Evolutionary conservation across 108 stramenopile genomes (phyloP).

Genomic region (Nitzschia palea): DNA sequence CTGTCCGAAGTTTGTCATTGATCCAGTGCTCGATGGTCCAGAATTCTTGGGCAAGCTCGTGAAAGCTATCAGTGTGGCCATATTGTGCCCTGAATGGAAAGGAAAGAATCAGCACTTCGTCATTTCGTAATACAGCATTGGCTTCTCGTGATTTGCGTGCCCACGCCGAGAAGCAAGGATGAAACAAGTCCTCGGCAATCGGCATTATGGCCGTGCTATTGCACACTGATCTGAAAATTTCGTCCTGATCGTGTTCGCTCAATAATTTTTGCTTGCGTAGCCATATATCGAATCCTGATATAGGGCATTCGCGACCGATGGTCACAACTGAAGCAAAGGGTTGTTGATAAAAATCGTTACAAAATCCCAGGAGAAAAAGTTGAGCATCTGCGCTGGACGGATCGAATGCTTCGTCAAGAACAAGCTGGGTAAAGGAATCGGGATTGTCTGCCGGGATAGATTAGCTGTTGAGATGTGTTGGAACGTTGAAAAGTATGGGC

Average conservation of each 20-base stretch:
- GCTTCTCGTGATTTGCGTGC: too few relatives aligned
- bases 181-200: too few relatives aligned
- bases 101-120: conserved; percentile 23
- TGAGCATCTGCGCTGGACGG: conserved; percentile 34
- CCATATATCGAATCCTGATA: conserved; percentile 46
- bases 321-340: conserved; percentile 26
- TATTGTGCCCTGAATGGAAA: conserved; percentile 29
- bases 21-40: conserved; percentile 40
- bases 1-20: conserved; percentile 17
- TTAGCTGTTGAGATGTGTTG: too few relatives aligned
- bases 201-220: conserved; percentile 18
- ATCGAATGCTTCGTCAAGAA: conserved; percentile 42
- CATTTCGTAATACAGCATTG: conserved; percentile 17
- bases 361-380: conserved; percentile 36
- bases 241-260: not conserved
- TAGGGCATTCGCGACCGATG: conserved; percentile 33
- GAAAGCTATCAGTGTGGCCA: conserved; percentile 23
- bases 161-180: too few relatives aligned
- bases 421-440: conserved; percentile 34
- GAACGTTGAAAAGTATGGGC: too few relatives aligned
- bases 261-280: conserved; percentile 24
- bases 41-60: conserved; percentile 39
- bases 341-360: conserved; percentile 33
- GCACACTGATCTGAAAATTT: conserved; percentile 35
- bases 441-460: conserved; percentile 33